A percentile compares a stretch with the other conserved stretches of the same genome.
Evolutionary conservation across 352 stramenopile species (phyloP).

Genomic region (Pythium chondricola): DNA sequence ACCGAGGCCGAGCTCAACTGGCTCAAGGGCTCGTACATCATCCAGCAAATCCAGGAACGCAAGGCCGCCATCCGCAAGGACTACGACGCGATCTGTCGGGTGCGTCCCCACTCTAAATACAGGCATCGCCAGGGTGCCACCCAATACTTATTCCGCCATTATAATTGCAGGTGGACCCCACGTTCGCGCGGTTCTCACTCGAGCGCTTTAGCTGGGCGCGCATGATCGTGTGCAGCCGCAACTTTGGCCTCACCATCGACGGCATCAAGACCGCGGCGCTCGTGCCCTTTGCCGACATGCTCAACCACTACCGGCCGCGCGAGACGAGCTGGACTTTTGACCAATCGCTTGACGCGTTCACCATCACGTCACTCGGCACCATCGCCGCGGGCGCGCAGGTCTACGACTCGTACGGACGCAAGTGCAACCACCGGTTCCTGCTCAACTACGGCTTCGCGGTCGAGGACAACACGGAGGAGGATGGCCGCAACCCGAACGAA

Average conservation of each 20-base stretch:
- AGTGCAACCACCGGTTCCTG: slow-evolving; percentile 99
- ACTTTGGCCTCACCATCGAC: slow-evolving; percentile 98
- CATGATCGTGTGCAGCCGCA: slow-evolving; percentile 98
- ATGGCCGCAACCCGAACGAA: slow-evolving; percentile 98
- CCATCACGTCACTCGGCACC: slow-evolving; percentile 83
- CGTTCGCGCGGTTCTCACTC: slow-evolving; percentile 91
- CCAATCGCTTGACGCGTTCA: slow-evolving; percentile 78
- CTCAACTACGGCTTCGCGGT: slow-evolving; percentile 99
- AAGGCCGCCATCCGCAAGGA: slow-evolving; percentile 95
- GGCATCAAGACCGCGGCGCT: slow-evolving; percentile 96
- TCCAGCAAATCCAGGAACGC: slow-evolving; percentile 94
- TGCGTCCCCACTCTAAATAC: slow-evolving; percentile 5
- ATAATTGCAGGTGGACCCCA: slow-evolving; percentile 61
- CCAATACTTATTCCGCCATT: neutral
- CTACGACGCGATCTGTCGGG: slow-evolving; percentile 94
- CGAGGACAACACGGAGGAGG: slow-evolving; percentile 97
- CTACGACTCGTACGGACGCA: slow-evolving; percentile 99
- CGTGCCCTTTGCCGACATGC: slow-evolving; percentile 99
- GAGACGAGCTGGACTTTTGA: slow-evolving; percentile 94
- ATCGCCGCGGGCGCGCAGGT: slow-evolving; percentile 89
- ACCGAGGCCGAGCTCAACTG: slow-evolving; percentile 89
- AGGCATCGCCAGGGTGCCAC: too few species aligned
- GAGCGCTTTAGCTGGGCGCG: slow-evolving; percentile 98
- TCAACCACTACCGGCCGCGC: slow-evolving; percentile 98
- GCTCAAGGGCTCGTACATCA: slow-evolving; percentile 90